Conservation (phyloP, 164 flowering plant genomes). For the Berberis vulgaris region DNA sequence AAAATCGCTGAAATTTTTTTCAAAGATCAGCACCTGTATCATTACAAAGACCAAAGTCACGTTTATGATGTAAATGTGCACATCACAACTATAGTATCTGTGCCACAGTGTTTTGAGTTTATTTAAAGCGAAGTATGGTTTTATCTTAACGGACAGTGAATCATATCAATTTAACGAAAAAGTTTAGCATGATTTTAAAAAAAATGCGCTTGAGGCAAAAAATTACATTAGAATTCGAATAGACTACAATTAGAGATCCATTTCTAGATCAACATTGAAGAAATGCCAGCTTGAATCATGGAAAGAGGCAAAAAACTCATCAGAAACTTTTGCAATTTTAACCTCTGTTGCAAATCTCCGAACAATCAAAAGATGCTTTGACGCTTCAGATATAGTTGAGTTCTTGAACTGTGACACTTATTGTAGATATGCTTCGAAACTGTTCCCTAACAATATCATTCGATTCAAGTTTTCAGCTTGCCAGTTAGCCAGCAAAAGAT, state of each 20-base stretch:
- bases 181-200: too few species aligned
- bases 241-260: background rate
- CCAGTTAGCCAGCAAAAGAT: conserved; percentile 68
- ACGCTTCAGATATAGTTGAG: background rate
- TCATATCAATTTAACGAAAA: too few species aligned
- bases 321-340: conserved; percentile 31
- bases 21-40: too few species aligned
- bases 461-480: conserved; percentile 22
- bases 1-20: too few species aligned
- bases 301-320: conserved; percentile 61
- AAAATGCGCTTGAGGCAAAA: too few species aligned
- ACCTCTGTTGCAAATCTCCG: conserved; percentile 8
- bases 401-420: conserved; percentile 3
- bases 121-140: too few species aligned
- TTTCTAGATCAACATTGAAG: conserved; percentile 23
- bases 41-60: too few species aligned
- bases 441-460: conserved; percentile 70
- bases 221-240: too few species aligned
- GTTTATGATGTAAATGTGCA: too few species aligned
- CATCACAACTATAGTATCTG: too few species aligned
- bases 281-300: conserved; percentile 88
- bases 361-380: conserved; percentile 1
- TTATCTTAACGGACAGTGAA: too few species aligned
- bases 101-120: too few species aligned
- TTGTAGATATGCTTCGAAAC: conserved; percentile 23